Percentiles rank a stretch among this genome's conserved stretches.
Evolutionary conservation across 306 rosid species (phyloP).

Genomic region (Quercus mongolica): DNA sequence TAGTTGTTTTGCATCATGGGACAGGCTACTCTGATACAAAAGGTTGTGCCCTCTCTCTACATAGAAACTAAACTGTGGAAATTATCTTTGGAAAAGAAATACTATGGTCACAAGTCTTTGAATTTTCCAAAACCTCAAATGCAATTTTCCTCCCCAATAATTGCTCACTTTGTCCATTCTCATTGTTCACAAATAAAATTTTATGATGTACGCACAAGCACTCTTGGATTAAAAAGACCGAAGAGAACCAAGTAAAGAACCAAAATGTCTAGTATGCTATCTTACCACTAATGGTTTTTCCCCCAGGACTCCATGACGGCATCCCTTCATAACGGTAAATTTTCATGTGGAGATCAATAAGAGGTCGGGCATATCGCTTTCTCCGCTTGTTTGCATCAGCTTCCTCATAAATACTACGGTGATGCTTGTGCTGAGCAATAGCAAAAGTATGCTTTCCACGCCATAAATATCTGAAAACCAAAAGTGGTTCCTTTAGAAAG

Average conservation of each 20-base stretch:
- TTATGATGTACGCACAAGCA: not conserved
- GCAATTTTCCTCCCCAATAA: too few species aligned
- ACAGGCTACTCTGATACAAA: not conserved
- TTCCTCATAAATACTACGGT: conserved; percentile 82
- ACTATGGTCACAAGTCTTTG: not conserved
- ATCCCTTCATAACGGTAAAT: conserved; percentile 87
- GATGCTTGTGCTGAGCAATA: conserved; percentile 98
- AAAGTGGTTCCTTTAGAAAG: not conserved
- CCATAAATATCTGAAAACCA: conserved; percentile 75
- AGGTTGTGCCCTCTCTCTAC: not conserved
- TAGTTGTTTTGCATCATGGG: not conserved
- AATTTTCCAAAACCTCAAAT: not conserved
- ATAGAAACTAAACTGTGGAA: not conserved
- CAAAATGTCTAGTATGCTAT: conserved; percentile 1
- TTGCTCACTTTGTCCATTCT: too few species aligned
- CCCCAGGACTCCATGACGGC: conserved; percentile 74
- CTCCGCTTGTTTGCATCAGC: conserved; percentile 97
- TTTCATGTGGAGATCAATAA: conserved; percentile 95
- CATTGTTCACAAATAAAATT: too few species aligned
- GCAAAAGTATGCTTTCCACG: conserved; percentile 85
- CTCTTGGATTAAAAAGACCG: not conserved
- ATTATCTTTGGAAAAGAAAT: not conserved
- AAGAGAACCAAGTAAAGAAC: conserved; percentile 2
- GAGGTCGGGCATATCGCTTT: conserved; percentile 97
- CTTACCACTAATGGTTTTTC: conserved; percentile 84